These are phyloP conservation scores for Xerophyta viscosa DNA, from an alignment of 106 monocot species.

Conservation along the genomic window DNA sequence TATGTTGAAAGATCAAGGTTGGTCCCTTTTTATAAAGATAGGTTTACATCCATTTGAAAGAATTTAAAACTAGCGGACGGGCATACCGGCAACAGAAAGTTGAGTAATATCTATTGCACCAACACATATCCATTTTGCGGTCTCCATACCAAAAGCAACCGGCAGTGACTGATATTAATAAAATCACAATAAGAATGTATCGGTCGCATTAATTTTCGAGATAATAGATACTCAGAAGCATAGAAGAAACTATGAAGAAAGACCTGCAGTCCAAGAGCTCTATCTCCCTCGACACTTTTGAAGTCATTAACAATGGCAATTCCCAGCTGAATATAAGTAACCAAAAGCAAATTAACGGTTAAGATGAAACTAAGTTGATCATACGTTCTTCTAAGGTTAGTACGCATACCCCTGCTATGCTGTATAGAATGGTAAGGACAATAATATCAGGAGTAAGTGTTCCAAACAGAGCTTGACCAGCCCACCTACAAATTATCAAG, in stretches of 20 bases:
- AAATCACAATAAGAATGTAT: constrained; percentile 2
- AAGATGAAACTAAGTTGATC: background rate
- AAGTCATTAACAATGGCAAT: constrained; percentile 96
- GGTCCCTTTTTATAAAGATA: too few species aligned
- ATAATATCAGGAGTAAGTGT: constrained; percentile 82
- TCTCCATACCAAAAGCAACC: constrained; percentile 83
- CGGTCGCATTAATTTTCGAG: too few species aligned
- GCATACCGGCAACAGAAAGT: constrained; percentile 74
- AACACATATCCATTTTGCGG: constrained; percentile 97
- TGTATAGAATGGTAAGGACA: constrained; percentile 85
- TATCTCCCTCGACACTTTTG: constrained; percentile 96
- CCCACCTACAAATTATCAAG: constrained; percentile 80
- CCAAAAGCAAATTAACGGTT: background rate
- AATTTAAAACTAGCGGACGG: background rate
- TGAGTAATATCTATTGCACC: constrained; percentile 96
- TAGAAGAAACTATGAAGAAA: constrained; percentile 2
- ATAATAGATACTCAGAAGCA: background rate
- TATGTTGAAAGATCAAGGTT: too few species aligned
- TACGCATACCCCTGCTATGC: constrained; percentile 83
- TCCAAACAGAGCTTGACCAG: constrained; percentile 95
- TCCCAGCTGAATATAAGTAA: constrained; percentile 49
- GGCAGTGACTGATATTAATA: constrained; percentile 68
- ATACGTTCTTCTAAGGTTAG: background rate
- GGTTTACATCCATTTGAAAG: too few species aligned
- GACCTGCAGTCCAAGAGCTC: constrained; percentile 79